These are phyloP conservation scores for Cokeromyces recurvatus DNA, from an alignment of 371 early-diverging fungal genomes.

Conservation along the genomic window DNA sequence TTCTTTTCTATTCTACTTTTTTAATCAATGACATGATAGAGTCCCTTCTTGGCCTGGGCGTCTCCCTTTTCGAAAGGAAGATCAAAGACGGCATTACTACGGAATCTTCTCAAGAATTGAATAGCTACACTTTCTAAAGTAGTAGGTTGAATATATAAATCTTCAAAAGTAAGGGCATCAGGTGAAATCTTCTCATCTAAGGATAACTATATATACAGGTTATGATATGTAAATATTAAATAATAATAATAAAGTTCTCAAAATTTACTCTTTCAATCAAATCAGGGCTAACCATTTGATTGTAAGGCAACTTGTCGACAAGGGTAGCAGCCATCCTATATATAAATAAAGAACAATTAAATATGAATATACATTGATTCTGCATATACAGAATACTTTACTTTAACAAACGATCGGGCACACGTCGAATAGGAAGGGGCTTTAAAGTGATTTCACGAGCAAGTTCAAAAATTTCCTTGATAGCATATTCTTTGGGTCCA, in stretches of 20 bases:
- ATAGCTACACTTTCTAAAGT: conserved; percentile 75
- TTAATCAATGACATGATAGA: conserved; percentile 57
- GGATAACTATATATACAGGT: conserved; percentile 61
- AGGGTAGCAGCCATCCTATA: conserved; percentile 32
- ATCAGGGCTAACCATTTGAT: conserved; percentile 47
- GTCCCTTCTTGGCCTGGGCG: conserved; percentile 54
- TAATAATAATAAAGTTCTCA: too few relatives aligned
- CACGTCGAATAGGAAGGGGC: conserved; percentile 51
- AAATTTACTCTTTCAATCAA: conserved; percentile 44
- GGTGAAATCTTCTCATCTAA: conserved; percentile 71
- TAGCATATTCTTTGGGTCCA: conserved; percentile 78
- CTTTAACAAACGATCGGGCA: conserved; percentile 74
- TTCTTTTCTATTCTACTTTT: conserved; percentile 4
- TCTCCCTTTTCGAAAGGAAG: conserved; percentile 60
- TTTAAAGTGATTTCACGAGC: conserved; percentile 72
- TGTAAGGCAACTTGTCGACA: conserved; percentile 45
- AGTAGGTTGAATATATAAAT: conserved; percentile 79
- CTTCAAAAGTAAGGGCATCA: conserved; percentile 76
- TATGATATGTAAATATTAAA: too few relatives aligned
- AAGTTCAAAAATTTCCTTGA: conserved; percentile 67
- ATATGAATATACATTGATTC: too few relatives aligned
- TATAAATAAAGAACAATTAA: too few relatives aligned
- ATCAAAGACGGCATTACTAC: conserved; percentile 64
- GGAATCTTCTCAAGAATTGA: conserved; percentile 80
- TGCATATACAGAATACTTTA: too few relatives aligned